These are phyloP conservation scores for Eimeria necatrix DNA, from an alignment of 169 alveolate genomes.

Conservation along the genomic window DNA sequence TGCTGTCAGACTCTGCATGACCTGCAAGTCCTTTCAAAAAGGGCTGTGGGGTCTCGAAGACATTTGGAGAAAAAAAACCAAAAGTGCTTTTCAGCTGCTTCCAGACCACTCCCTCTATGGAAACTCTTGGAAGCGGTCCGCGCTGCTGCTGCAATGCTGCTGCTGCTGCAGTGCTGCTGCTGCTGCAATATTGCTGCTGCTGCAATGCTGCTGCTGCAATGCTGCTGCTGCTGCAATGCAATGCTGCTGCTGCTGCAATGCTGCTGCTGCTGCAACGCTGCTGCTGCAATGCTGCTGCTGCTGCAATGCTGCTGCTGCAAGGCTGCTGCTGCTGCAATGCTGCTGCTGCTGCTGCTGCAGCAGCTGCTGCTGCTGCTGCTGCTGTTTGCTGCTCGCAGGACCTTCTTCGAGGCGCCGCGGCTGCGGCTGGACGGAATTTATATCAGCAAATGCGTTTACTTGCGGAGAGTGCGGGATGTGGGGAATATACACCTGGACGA, in stretches of 20 bases:
- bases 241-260: too few relatives aligned
- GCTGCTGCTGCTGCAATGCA: too few relatives aligned
- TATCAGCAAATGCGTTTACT: conserved; percentile 49
- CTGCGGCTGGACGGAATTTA: conserved; percentile 72
- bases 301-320: too few relatives aligned
- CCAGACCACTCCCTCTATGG: background rate
- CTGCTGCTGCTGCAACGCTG: too few relatives aligned
- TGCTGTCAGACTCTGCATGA: background rate
- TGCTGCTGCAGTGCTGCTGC: too few relatives aligned
- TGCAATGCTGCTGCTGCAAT: too few relatives aligned
- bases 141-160: background rate
- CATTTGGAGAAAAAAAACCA: background rate
- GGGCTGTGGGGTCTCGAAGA: background rate
- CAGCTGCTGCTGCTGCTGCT: background rate
- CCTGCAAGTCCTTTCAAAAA: background rate
- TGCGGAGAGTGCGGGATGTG: conserved; percentile 60
- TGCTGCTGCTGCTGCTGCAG: background rate
- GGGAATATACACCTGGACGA: conserved; percentile 58
- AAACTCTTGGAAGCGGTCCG: background rate
- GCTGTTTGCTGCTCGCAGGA: background rate
- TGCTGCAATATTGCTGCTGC: too few relatives aligned
- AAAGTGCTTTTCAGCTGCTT: background rate
- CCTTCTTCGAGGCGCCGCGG: conserved; percentile 55
- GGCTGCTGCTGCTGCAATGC: background rate
- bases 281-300: too few relatives aligned